Base-by-base conservation (phyloP, 2,329 filamentous ascomycete genomes). In the Penicillium sp. region DNA sequence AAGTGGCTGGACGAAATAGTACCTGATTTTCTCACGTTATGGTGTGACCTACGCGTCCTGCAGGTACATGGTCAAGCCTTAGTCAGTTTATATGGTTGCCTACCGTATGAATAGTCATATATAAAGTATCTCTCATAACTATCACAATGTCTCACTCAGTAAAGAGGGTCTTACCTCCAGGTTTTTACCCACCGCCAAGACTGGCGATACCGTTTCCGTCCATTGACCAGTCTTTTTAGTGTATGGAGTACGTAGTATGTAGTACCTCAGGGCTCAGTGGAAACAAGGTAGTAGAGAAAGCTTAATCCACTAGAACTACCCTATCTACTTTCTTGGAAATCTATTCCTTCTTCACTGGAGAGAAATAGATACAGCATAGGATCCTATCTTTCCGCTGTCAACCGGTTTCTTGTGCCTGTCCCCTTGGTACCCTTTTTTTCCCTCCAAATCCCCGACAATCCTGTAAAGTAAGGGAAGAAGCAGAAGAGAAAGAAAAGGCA, bases 11-110 rank as follows among this genome's bases (percentile, higher is more conserved):
- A 22, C 9, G 7, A 8, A 7, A 37, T 18, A 29, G 27, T 15
- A 7, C 7, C 33, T 37, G 26, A 22, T 29, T 33, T 15, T 31
- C n/a, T 18, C 31, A 35, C 9, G 29, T 31, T 31, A 6, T 15
- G 9, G 37, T 40, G 37, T 40, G 18, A 40, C 37, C 43, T 60
- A 62, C 59, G 57, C 59, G 59, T 60, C 57, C 59, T 62, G 59
- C 57, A 60, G 59, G 50, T 56, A 58, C 50, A 8, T 40, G 41
- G 14, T 45, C 31, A 33, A 46, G n/a, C 18, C 35, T 20, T 23
- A 31, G 7, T n/a, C 2, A n/a, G 8, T 29, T 48, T 58, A 55
- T 51, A 53, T 44, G 43, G 50, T 46, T 60, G 56, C 56, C 58
- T 60, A 11, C n/a, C n/a, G n/a, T n/a, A n/a, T n/a, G n/a, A n/a